Percentiles rank a stretch among this genome's conserved stretches.
Conservation (phyloP, 768 basidiomycete species). For the Mrakia hoshinonis region DNA sequence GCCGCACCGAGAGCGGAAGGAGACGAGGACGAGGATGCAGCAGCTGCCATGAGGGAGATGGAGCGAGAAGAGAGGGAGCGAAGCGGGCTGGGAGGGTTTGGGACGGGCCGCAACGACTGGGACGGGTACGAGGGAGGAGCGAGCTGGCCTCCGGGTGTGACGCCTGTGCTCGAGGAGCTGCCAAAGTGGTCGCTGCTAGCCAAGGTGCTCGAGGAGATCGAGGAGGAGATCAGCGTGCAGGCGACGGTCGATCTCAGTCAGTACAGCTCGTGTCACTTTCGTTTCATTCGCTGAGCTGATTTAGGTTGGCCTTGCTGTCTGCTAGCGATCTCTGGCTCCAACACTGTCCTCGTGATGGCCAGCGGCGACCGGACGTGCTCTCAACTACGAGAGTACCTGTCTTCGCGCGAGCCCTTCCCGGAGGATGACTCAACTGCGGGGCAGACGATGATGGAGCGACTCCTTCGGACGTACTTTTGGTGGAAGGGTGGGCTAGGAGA, state of each 20-base stretch:
- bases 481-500: conserved; percentile 57
- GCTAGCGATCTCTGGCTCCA: conserved; percentile 46
- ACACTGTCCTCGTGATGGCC: conserved; percentile 80
- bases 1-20: conserved; percentile 33
- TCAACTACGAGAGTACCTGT: conserved; percentile 70
- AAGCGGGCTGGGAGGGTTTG: conserved; percentile 25
- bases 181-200: conserved; percentile 86
- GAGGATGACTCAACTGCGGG: conserved; percentile 46
- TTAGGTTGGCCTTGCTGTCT: neutral
- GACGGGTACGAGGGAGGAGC: conserved; percentile 40
- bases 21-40: conserved; percentile 55
- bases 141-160: conserved; percentile 56
- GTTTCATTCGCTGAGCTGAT: neutral
- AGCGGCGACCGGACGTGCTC: conserved; percentile 66
- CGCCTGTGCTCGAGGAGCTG: conserved; percentile 82
- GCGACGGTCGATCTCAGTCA: neutral
- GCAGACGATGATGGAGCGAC: conserved; percentile 66
- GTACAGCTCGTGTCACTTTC: neutral
- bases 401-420: conserved; percentile 36
- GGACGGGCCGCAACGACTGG: conserved; percentile 26
- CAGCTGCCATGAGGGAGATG: conserved; percentile 36
- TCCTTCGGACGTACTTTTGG: conserved; percentile 62
- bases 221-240: conserved; percentile 52
- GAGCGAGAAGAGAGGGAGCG: conserved; percentile 29
- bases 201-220: conserved; percentile 81